Evolutionary conservation across 2,329 filamentous ascomycete genomes (phyloP).

Genomic region (Fusarium napiforme): DNA sequence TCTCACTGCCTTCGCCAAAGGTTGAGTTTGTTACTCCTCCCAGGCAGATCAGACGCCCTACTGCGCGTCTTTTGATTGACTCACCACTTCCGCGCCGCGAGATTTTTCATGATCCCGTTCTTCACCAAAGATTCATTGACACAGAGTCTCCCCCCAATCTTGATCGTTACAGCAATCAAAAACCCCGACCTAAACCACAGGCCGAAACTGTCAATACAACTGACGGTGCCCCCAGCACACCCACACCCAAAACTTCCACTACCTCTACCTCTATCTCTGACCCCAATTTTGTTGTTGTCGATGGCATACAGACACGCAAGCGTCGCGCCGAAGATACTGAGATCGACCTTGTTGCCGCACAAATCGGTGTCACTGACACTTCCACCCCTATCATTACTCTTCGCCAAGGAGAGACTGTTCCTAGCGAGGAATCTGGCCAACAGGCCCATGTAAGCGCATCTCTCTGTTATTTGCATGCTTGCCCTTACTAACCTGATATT

Average conservation of each 20-base stretch:
- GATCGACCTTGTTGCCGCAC: slow-evolving; percentile 46
- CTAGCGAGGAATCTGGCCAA: slow-evolving; percentile 15
- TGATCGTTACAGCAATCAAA: background rate
- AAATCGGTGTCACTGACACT: slow-evolving; percentile 28
- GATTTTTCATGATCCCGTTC: slow-evolving; percentile 17
- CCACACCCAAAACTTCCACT: background rate
- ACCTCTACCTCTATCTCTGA: background rate
- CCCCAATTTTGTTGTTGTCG: slow-evolving; percentile 31
- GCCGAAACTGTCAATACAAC: background rate
- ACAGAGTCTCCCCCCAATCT: slow-evolving; percentile 9
- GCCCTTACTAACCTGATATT: background rate
- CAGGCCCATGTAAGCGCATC: slow-evolving; percentile 24
- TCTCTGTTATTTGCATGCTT: background rate
- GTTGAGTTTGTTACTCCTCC: slow-evolving; percentile 20
- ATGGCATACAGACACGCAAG: slow-evolving; percentile 47
- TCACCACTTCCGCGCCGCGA: slow-evolving; percentile 21
- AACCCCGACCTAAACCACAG: background rate
- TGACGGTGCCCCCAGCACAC: background rate
- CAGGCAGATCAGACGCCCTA: slow-evolving; percentile 19
- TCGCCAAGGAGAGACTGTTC: slow-evolving; percentile 29
- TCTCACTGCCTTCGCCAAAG: background rate
- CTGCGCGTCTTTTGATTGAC: slow-evolving; percentile 22
- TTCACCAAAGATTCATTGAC: slow-evolving; percentile 11
- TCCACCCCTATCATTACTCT: slow-evolving; percentile 26
- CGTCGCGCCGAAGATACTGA: slow-evolving; percentile 47